Percentiles rank a stretch among this genome's conserved stretches.
Conservation (phyloP, 192 early-diverging fungal species). For the Backusella parvicylindrica region DNA sequence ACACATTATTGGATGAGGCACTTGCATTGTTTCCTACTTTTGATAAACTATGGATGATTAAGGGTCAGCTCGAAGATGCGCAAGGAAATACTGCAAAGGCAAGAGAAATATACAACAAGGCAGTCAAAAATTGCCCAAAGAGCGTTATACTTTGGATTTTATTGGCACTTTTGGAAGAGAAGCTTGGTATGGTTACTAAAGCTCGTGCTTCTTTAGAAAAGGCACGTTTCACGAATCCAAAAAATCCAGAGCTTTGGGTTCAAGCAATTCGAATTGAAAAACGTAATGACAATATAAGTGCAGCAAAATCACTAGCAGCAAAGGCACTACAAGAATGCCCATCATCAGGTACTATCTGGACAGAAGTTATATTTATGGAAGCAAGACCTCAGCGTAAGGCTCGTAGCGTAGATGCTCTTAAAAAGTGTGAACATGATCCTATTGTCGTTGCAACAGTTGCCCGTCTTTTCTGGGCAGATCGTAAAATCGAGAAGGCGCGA, state of each 20-base stretch:
- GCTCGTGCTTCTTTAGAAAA: slow-evolving; percentile 84
- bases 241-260: slow-evolving; percentile 79
- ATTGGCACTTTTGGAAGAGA: slow-evolving; percentile 78
- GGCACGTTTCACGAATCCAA: slow-evolving; percentile 81
- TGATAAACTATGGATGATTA: slow-evolving; percentile 94
- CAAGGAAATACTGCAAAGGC: slow-evolving; percentile 59
- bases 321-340: slow-evolving; percentile 96
- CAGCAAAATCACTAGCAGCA: slow-evolving; percentile 72
- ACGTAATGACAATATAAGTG: slow-evolving; percentile 64
- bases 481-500: slow-evolving; percentile 90
- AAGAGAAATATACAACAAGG: slow-evolving; percentile 66
- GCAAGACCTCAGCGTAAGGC: slow-evolving; percentile 84
- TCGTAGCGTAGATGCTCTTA: slow-evolving; percentile 85
- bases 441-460: slow-evolving; percentile 79
- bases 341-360: slow-evolving; percentile 80
- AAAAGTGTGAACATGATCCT: slow-evolving; percentile 86
- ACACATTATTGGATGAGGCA: slow-evolving; percentile 63
- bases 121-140: slow-evolving; percentile 74
- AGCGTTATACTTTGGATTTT: slow-evolving; percentile 78
- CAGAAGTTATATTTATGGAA: slow-evolving; percentile 83
- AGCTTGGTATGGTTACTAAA: slow-evolving; percentile 57
- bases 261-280: slow-evolving; percentile 79
- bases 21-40: slow-evolving; percentile 68
- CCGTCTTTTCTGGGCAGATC: slow-evolving; percentile 89
- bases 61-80: slow-evolving; percentile 75